phyloP scores from a whole-genome alignment of 2,329 filamentous ascomycete genomes.

The Magnaporthiopsis incrustans region DNA sequence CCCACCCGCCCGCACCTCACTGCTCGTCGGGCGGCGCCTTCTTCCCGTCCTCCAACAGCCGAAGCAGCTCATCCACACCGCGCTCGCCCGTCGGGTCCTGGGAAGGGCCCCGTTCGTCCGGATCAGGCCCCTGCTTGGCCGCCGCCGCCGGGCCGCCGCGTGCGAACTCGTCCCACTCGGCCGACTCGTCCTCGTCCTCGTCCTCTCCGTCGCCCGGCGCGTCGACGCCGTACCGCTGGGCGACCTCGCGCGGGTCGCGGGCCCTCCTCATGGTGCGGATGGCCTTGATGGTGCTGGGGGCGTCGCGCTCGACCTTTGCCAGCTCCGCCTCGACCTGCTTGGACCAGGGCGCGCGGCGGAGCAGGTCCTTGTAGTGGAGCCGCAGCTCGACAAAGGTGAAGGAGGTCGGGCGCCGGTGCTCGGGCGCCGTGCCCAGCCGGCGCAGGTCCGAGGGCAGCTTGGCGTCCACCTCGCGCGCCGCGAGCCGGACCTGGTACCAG shows the following conservation, averaged over 20 bases:
- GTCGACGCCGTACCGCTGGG: background rate
- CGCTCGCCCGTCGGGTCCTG: background rate
- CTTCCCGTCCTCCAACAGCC: background rate
- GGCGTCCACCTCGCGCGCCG: conserved; percentile 13
- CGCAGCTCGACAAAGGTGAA: conserved; percentile 41
- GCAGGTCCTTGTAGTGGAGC: conserved; percentile 41
- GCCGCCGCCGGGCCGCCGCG: too few relatives aligned
- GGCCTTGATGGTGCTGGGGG: background rate
- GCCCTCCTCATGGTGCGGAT: conserved; percentile 7
- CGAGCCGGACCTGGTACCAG: conserved; percentile 42
- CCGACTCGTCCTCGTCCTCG: too few relatives aligned
- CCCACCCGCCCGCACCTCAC: background rate
- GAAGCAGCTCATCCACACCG: background rate
- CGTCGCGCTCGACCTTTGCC: conserved; percentile 20
- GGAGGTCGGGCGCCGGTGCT: conserved; percentile 30
- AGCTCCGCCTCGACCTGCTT: conserved; percentile 32
- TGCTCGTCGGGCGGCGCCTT: background rate
- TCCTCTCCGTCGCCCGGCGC: background rate
- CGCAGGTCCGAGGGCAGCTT: conserved; percentile 29
- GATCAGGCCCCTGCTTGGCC: background rate
- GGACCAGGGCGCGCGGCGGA: conserved; percentile 41
- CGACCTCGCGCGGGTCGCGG: background rate
- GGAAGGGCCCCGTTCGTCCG: background rate
- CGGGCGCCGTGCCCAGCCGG: conserved; percentile 27
- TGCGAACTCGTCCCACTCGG: background rate